These are phyloP conservation scores for Xylaria sp. DNA, from an alignment of 2,329 filamentous ascomycete species.

Conservation along the genomic window DNA sequence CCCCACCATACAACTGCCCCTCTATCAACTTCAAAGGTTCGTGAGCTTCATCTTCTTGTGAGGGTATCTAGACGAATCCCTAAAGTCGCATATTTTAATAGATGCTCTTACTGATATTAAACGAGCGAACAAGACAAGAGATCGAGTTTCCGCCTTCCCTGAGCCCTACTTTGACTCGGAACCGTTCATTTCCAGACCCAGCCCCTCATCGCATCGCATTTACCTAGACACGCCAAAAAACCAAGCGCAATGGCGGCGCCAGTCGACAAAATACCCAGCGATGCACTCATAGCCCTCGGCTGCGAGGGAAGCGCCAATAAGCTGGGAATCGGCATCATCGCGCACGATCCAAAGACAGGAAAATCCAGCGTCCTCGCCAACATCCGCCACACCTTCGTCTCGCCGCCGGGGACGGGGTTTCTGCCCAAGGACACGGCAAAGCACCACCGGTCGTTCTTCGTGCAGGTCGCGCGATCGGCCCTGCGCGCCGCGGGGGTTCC, in stretches of 20 bases:
- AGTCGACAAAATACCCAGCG: constrained; percentile 1
- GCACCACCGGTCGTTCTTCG: constrained; percentile 90
- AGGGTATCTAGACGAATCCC: not conserved
- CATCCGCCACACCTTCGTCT: constrained; percentile 90
- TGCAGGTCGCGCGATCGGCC: constrained; percentile 80
- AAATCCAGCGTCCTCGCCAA: constrained; percentile 84
- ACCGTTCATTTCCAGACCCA: not conserved
- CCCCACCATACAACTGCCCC: constrained; percentile 38
- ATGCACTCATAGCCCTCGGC: constrained; percentile 63
- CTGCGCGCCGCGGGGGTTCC: constrained; percentile 73
- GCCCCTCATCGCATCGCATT: constrained; percentile 7
- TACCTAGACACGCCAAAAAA: not conserved
- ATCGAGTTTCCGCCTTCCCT: not conserved
- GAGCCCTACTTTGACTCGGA: not conserved
- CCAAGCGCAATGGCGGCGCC: constrained; percentile 21
- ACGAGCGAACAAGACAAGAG: not conserved
- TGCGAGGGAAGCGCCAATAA: constrained; percentile 97
- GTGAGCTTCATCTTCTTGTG: constrained; percentile 1
- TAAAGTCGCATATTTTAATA: not conserved
- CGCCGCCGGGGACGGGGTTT: constrained; percentile 93
- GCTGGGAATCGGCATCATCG: constrained; percentile 91
- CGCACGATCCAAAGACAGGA: constrained; percentile 69
- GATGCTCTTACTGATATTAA: not conserved
- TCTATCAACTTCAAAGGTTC: constrained; percentile 23
- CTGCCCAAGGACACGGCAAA: constrained; percentile 94